Base-by-base conservation (phyloP, 768 basidiomycete genomes). In the Sporobolomyces roseus region DNA sequence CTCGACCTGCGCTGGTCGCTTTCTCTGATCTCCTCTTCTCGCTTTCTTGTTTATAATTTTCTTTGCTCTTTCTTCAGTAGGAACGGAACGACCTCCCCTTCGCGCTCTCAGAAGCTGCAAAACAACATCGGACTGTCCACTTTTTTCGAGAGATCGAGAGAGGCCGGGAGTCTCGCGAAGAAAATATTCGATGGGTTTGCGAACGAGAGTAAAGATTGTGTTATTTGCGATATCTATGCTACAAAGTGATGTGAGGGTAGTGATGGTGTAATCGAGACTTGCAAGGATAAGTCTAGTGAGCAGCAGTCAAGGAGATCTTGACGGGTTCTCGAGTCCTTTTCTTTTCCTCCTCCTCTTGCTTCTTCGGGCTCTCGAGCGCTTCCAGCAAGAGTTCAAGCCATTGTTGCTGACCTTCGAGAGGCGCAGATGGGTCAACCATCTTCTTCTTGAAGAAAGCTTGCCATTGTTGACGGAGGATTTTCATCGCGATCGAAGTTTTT, bases 401-500 rank as follows among this genome's bases (percentile, higher is more conserved):
- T 33, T 54, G 51, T 53, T 56, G 64, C 23, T 41, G 36, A 17
- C 63, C 30, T 30, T 69, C 66, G 50, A 66, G 48, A 48, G 68
- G 60, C 23, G 55, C 56, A 27, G 58, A 35, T 10, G 70, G 70
- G 65, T 72, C 62, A 49, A 59, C 56, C 74, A 74, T 74, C 68
- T 70, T 71, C 32, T 38, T 45, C 46, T 63, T 56, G 62, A 74
- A 72, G 41, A 68, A 50, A 16, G 45, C 46, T 23, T 70, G 62
- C 54, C 69, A 74, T 43, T 70, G 66, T 4, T 80, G 81, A 29
- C 93, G 87, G 38, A 98, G 81, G 63, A 84, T 77, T 77, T 93
- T 93, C 74, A 97, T 81, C 6, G 92, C 92, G 52, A 92, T 76
- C 64, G 85, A 86, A 1, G 87, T 80, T 79, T 88, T 91, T 1